Evolutionary conservation across 2,329 filamentous ascomycete species (phyloP).

Genomic region (Bipolaris sorokiniana): DNA sequence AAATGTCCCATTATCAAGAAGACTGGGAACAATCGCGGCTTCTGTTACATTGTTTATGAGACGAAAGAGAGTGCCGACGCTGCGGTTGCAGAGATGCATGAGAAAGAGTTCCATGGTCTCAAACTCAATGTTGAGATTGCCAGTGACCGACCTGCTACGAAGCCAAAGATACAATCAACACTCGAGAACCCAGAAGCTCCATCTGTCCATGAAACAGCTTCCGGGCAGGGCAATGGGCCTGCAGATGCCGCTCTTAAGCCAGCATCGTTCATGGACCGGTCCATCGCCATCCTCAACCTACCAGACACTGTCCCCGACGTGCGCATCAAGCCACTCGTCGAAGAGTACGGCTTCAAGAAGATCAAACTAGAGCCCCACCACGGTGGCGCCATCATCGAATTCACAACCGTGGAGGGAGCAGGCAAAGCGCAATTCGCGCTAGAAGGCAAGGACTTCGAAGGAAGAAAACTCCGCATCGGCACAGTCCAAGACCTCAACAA

Average conservation of each 20-base stretch:
- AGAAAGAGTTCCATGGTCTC: constrained; percentile 70
- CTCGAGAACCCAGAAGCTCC: constrained; percentile 53
- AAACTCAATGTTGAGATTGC: constrained; percentile 67
- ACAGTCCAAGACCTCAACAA: constrained; percentile 57
- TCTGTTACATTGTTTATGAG: constrained; percentile 79
- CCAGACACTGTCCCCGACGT: constrained; percentile 93
- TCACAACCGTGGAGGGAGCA: constrained; percentile 69
- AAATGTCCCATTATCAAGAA: constrained; percentile 70
- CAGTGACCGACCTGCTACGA: constrained; percentile 52
- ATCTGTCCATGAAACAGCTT: constrained; percentile 47
- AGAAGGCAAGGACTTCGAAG: constrained; percentile 48
- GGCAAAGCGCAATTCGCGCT: constrained; percentile 69
- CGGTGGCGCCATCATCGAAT: constrained; percentile 86
- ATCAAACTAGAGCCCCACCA: constrained; percentile 81
- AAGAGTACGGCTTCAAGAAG: constrained; percentile 76
- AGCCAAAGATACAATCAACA: constrained; percentile 55
- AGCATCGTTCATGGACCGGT: constrained; percentile 61
- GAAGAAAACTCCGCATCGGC: constrained; percentile 53
- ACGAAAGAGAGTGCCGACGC: constrained; percentile 70
- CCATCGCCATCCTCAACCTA: constrained; percentile 80
- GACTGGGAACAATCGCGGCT: constrained; percentile 74
- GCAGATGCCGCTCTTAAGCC: constrained; percentile 19
- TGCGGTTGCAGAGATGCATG: constrained; percentile 69
- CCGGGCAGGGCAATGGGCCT: constrained; percentile 36
- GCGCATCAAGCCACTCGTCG: constrained; percentile 75